Evolutionary conservation across 2,329 filamentous ascomycete species (phyloP).

Genomic region (Aspergillus thermomutatus): DNA sequence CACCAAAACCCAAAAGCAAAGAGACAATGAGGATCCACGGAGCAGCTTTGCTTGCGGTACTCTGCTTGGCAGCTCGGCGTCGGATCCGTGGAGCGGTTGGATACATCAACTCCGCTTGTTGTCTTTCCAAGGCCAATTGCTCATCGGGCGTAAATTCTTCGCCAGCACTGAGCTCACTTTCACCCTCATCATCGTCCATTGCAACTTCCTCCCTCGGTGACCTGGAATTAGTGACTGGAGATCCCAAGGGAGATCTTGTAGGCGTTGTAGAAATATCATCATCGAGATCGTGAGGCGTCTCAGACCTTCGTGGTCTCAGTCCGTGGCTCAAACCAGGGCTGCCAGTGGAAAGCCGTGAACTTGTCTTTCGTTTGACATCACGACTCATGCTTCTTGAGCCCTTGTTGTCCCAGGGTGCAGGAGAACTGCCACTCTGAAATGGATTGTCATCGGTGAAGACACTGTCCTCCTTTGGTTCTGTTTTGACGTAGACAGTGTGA

Average conservation of each 20-base stretch:
- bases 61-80: conserved; percentile 33
- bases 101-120: conserved; percentile 53
- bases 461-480: conserved; percentile 51
- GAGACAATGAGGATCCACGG: conserved; percentile 69
- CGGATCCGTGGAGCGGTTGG: conserved; percentile 17
- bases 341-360: conserved; percentile 40
- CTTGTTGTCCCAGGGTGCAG: conserved; percentile 50
- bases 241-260: conserved; percentile 57
- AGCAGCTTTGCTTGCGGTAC: conserved; percentile 56
- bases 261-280: conserved; percentile 54
- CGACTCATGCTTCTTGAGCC: conserved; percentile 31
- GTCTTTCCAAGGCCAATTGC: conserved; percentile 72
- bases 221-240: conserved; percentile 40
- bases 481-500: conserved; percentile 41
- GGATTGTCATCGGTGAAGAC: conserved; percentile 89
- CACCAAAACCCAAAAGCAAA: conserved; percentile 67
- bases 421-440: conserved; percentile 82
- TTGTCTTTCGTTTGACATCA: conserved; percentile 51
- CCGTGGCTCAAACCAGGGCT: conserved; percentile 24
- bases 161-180: conserved; percentile 61
- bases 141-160: conserved; percentile 96
- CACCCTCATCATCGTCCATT: conserved; percentile 36
- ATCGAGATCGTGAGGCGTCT: conserved; percentile 36
- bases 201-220: conserved; percentile 39
- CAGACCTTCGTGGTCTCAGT: conserved; percentile 30